Conservation (phyloP, 495 filamentous ascomycete species). For the Annulohypoxylon maeteangense region DNA sequence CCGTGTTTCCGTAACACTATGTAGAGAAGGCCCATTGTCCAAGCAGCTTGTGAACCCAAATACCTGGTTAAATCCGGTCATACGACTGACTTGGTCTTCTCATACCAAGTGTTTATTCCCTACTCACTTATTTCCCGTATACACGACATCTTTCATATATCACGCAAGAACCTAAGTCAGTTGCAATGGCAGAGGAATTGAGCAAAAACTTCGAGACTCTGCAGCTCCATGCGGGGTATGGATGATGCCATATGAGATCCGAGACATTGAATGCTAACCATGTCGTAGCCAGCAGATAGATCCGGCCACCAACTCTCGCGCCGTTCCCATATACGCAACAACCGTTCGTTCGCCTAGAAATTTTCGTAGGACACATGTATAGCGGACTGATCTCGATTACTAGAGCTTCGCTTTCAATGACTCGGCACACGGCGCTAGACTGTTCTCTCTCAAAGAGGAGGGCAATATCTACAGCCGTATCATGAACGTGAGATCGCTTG, state of each 20-base stretch:
- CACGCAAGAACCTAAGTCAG: not conserved
- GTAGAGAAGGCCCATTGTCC: conserved; percentile 6
- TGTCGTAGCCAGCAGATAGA: conserved; percentile 79
- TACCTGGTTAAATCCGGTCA: conserved; percentile 13
- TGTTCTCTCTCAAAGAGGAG: conserved; percentile 97
- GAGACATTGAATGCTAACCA: conserved; percentile 27
- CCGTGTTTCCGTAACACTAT: conserved; percentile 12
- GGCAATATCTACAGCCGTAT: conserved; percentile 99
- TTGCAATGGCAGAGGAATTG: conserved; percentile 49
- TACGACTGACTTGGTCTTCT: conserved; percentile 2
- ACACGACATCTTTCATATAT: not conserved
- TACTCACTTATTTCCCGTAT: conserved; percentile 11
- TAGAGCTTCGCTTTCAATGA: conserved; percentile 96
- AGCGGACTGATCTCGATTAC: conserved; percentile 16
- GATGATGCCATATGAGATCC: conserved; percentile 10
- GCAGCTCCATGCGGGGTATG: conserved; percentile 94
- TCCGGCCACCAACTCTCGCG: conserved; percentile 85
- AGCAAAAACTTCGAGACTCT: conserved; percentile 85
- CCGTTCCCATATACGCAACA: conserved; percentile 96
- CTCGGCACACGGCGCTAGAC: conserved; percentile 92
- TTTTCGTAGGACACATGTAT: not conserved
- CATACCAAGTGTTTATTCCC: not conserved
- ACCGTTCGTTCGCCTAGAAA: conserved; percentile 65
- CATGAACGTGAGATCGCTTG: conserved; percentile 73
- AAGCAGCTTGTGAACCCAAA: not conserved